phyloP scores from a whole-genome alignment of 169 alveolate genomes.

The Amoebophrya sp. region DNA sequence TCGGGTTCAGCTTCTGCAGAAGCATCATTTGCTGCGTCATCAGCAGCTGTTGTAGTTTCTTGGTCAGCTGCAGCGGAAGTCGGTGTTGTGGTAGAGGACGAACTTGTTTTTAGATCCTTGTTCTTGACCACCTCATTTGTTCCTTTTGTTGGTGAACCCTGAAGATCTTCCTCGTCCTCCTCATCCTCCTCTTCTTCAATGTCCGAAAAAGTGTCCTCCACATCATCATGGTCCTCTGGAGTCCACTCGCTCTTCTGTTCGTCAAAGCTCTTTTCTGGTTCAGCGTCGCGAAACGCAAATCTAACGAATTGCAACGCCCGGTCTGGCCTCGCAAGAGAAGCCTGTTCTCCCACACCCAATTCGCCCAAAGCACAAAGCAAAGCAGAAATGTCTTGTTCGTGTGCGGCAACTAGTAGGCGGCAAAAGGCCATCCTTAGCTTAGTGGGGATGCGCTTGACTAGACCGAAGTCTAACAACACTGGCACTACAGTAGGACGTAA shows the following conservation, averaged over 20 bases:
- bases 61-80: too few relatives aligned
- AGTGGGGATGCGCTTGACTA: background rate
- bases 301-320: background rate
- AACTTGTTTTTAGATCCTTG: too few relatives aligned
- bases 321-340: background rate
- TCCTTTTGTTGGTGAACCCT: too few relatives aligned
- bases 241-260: background rate
- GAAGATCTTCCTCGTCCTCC: background rate
- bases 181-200: background rate
- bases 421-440: background rate
- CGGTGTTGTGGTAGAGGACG: too few relatives aligned
- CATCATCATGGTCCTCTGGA: background rate
- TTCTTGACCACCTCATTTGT: too few relatives aligned
- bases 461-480: background rate
- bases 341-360: background rate
- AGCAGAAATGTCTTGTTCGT: background rate
- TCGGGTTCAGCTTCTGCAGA: too few relatives aligned
- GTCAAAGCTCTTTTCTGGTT: background rate
- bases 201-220: background rate
- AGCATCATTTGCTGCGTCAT: too few relatives aligned
- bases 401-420: background rate
- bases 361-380: background rate
- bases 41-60: too few relatives aligned
- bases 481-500: background rate
- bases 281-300: background rate